Conservation (phyloP, 306 rosid species). For the Luffa aegyptiaca region DNA sequence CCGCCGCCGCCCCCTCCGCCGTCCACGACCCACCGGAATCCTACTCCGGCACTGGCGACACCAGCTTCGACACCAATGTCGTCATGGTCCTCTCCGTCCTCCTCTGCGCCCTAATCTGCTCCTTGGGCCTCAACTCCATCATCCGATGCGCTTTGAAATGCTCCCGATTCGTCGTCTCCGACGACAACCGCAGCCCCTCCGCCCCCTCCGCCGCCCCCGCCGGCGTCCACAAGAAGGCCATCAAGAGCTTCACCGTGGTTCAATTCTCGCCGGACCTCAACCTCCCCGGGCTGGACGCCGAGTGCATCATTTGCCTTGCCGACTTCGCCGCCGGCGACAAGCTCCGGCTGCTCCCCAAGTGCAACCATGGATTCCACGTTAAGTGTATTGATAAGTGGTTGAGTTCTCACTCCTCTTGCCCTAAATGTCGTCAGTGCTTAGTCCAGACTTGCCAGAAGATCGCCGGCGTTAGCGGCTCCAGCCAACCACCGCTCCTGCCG, state of each 20-base stretch:
- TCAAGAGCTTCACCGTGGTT: slow-evolving; percentile 54
- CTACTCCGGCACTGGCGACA: slow-evolving; percentile 30
- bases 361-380: slow-evolving; percentile 84
- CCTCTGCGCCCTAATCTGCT: slow-evolving; percentile 73
- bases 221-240: slow-evolving; percentile 67
- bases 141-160: slow-evolving; percentile 70
- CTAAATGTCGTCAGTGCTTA: slow-evolving; percentile 77
- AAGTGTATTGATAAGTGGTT: slow-evolving; percentile 88
- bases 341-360: slow-evolving; percentile 62
- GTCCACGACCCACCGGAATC: slow-evolving; percentile 25
- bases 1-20: slow-evolving; percentile 21
- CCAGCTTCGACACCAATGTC: slow-evolving; percentile 66
- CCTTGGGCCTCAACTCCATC: slow-evolving; percentile 74
- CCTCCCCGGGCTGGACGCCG: slow-evolving; percentile 44
- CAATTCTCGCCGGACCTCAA: slow-evolving; percentile 41
- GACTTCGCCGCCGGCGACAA: slow-evolving; percentile 56
- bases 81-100: slow-evolving; percentile 93
- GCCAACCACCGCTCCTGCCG: slow-evolving; percentile 21
- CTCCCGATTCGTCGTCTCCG: slow-evolving; percentile 32
- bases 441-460: slow-evolving; percentile 72
- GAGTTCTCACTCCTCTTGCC: slow-evolving; percentile 80
- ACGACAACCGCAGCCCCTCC: neutral
- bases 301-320: slow-evolving; percentile 70
- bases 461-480: slow-evolving; percentile 23
- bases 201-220: slow-evolving; percentile 23